Evolutionary conservation across 768 basidiomycete species (phyloP), one percentile per base, ranked within the genome.

Genomic region (Nidula microcarpa): DNA sequence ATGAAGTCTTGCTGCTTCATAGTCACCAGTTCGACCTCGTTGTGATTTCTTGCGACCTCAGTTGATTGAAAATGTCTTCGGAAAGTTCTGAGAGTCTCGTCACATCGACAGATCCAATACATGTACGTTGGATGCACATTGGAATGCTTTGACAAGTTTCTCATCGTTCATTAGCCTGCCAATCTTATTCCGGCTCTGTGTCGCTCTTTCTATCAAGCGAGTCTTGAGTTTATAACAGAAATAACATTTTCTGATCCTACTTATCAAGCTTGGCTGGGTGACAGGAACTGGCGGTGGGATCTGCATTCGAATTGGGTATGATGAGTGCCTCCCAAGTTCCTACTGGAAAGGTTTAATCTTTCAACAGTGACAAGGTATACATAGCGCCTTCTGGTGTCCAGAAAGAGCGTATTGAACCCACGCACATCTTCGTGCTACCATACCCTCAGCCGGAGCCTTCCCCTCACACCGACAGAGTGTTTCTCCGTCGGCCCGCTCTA

Each of bases 331-430:
- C 13, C 14, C 30, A 5, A 30, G 45, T 30, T 52, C 33, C 11
- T 8, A 30, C 35, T 23, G 16, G 11, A 5, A 23, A 23, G 23
- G 14, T 41, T 44, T 16, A 46, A 48, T 41, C 34, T 51, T n/a
- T 13, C 10, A 18, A 52, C 58, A 87, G 88, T 11, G 81, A 91
- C 54, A 85, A 84, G 55, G 90, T 92, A 16, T 94, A 83, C 71
- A 87, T 94, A 58, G 90, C 91, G 6, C 91, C 92, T 0, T 92
- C 90, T 1, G 91, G 91, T 2, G 92, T 94, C 2, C 93, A 95
- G 66, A 95, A 95, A 62, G 93, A 94, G 58, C 81, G 91, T 11
- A 94, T 94, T 57, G 72, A 81, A 56, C 84, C 91, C 0, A 73
- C 71, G n/a, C 86, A 95, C 66, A 92, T 95, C 48, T 95, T 94